Conservation (phyloP, 306 rosid genomes). For the Ziziphus jujuba region DNA sequence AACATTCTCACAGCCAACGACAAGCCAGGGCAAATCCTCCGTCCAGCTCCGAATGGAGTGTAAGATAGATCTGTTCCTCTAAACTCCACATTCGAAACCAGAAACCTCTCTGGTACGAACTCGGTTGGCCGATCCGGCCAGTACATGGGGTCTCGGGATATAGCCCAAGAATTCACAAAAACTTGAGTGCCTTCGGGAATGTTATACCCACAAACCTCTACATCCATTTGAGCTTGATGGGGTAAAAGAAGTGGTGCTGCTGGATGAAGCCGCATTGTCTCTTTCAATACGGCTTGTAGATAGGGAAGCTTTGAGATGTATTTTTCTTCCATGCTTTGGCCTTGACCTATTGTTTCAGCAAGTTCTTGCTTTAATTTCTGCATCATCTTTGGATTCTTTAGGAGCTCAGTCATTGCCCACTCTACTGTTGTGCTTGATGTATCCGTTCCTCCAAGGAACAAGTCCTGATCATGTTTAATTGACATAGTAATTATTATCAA, state of each 20-base stretch:
- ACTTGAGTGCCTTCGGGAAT: neutral
- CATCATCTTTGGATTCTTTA: neutral
- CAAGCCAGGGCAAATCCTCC: neutral
- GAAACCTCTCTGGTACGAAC: neutral
- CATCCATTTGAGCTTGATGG: neutral
- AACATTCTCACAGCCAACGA: neutral
- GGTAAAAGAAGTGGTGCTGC: neutral
- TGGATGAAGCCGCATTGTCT: neutral
- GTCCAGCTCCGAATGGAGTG: neutral
- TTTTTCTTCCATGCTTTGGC: neutral
- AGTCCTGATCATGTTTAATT: neutral
- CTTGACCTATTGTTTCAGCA: neutral
- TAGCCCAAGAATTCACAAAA: neutral
- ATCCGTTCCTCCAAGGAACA: neutral
- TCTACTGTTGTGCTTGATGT: neutral
- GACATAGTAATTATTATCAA: too few species aligned
- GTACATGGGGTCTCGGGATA: neutral
- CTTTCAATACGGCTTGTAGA: neutral
- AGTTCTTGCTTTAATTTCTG: neutral
- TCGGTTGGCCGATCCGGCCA: neutral
- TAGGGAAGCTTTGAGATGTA: neutral
- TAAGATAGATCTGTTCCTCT: neutral
- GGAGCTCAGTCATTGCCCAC: neutral
- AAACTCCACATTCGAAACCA: neutral
- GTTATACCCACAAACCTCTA: neutral